These are phyloP conservation scores for rapeseed (Brassica napus) DNA, from an alignment of 345 rosid genomes.

Conservation along the genomic window DNA sequence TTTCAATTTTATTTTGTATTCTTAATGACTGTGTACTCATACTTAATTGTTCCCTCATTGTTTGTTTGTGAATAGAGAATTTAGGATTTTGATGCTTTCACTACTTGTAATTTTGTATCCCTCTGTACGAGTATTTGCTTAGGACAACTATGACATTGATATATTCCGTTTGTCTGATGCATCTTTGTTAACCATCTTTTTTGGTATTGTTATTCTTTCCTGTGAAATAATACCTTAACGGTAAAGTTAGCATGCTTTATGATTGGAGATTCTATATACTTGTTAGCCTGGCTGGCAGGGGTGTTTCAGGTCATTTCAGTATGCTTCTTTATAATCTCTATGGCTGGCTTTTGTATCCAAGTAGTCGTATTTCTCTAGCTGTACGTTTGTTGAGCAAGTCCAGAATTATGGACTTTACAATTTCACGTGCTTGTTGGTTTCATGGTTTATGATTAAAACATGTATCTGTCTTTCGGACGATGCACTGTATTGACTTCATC, in stretches of 20 bases:
- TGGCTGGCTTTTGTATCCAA: conserved; percentile 9
- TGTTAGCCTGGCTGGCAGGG: conserved; percentile 8
- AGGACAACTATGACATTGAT: not conserved
- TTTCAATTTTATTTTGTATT: not conserved
- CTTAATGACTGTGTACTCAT: not conserved
- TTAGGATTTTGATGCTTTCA: not conserved
- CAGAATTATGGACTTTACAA: not conserved
- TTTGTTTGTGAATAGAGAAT: not conserved
- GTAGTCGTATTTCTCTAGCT: conserved; percentile 13
- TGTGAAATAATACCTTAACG: not conserved
- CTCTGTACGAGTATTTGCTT: not conserved
- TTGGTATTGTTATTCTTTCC: not conserved
- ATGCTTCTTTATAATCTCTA: not conserved
- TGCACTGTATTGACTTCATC: conserved; percentile 20
- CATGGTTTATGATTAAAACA: not conserved
- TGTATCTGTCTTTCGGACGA: not conserved
- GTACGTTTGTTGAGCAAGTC: not conserved
- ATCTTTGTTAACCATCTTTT: conserved; percentile 8
- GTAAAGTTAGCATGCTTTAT: conserved; percentile 1
- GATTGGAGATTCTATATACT: not conserved
- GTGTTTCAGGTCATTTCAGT: not conserved
- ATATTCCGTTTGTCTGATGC: not conserved
- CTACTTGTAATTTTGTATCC: not conserved
- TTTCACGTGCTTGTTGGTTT: not conserved
- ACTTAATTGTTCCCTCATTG: not conserved